A percentile compares a stretch with the other conserved stretches of the same genome.
Conservation (phyloP, 352 stramenopile species). For the Saprolegnia parasitica region DNA sequence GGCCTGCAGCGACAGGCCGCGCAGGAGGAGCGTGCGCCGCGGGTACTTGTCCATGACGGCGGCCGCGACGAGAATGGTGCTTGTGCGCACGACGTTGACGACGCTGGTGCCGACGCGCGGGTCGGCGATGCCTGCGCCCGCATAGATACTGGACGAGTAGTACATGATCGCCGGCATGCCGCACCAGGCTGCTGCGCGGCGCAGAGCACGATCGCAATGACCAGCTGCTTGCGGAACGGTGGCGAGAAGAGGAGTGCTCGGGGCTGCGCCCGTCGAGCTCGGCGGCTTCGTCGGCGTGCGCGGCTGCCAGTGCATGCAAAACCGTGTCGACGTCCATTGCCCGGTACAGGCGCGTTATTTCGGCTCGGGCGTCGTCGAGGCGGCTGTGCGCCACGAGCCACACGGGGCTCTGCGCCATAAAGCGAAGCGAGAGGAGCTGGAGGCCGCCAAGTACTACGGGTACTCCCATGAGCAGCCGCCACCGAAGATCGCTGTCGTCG, state of each 20-base stretch:
- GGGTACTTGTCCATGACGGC: conserved; percentile 5
- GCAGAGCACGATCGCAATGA: conserved; percentile 12
- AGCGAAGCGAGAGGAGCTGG: conserved; percentile 37
- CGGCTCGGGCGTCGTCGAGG: conserved; percentile 31
- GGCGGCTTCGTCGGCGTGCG: not conserved
- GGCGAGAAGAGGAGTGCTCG: conserved; percentile 34
- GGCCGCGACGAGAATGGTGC: conserved; percentile 11
- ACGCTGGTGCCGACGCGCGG: conserved; percentile 22
- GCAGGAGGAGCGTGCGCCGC: conserved; percentile 31
- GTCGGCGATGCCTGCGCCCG: conserved; percentile 13
- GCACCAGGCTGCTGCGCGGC: conserved; percentile 17
- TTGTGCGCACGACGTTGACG: conserved; percentile 19
- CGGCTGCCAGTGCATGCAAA: conserved; percentile 31
- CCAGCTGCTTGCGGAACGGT: conserved; percentile 27
- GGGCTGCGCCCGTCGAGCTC: not conserved
- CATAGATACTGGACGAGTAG: conserved; percentile 24
- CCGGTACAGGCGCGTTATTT: conserved; percentile 33
- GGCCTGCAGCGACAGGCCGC: not conserved
- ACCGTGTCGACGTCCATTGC: conserved; percentile 30
- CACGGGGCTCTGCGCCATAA: conserved; percentile 39
- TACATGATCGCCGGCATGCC: conserved; percentile 28
- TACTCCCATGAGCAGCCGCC: conserved; percentile 48
- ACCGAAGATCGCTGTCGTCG: conserved; percentile 41
- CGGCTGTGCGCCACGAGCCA: conserved; percentile 39
- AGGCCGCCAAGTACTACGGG: conserved; percentile 46